Percentiles rank a stretch among this genome's conserved stretches.
These are phyloP conservation scores for Penicillium sp. DNA, from an alignment of 2,329 filamentous ascomycete species.

Conservation along the genomic window DNA sequence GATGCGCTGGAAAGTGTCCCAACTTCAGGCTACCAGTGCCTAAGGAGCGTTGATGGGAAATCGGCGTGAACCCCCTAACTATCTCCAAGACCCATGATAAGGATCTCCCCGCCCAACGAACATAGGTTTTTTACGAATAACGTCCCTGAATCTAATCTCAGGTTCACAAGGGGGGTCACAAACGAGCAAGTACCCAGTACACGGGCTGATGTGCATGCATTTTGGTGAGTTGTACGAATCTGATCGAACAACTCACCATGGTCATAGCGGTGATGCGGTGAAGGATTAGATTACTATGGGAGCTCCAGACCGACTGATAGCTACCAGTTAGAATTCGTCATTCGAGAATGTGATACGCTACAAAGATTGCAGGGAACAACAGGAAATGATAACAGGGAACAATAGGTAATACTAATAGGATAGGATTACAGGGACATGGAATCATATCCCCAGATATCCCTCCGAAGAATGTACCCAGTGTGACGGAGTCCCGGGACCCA, in stretches of 20 bases:
- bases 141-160: not conserved
- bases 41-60: not conserved
- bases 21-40: not conserved
- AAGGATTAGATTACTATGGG: not conserved
- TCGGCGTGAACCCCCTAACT: not conserved
- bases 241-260: not conserved
- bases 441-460: not conserved
- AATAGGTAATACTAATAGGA: not conserved
- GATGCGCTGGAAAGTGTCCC: not conserved
- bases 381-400: not conserved
- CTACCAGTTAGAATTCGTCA: not conserved
- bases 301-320: not conserved
- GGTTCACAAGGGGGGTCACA: not conserved
- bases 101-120: not conserved
- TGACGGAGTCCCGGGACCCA: conserved; percentile 9
- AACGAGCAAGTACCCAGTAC: not conserved
- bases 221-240: not conserved
- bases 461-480: not conserved
- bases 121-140: not conserved
- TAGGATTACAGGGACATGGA: not conserved
- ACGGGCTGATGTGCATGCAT: conserved; percentile 2
- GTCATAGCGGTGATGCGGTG: not conserved
- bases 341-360: not conserved
- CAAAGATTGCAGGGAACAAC: not conserved
- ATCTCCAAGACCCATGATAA: not conserved